Evolutionary conservation across 495 filamentous ascomycete species (phyloP).

Genomic region (Xylaria scruposa): DNA sequence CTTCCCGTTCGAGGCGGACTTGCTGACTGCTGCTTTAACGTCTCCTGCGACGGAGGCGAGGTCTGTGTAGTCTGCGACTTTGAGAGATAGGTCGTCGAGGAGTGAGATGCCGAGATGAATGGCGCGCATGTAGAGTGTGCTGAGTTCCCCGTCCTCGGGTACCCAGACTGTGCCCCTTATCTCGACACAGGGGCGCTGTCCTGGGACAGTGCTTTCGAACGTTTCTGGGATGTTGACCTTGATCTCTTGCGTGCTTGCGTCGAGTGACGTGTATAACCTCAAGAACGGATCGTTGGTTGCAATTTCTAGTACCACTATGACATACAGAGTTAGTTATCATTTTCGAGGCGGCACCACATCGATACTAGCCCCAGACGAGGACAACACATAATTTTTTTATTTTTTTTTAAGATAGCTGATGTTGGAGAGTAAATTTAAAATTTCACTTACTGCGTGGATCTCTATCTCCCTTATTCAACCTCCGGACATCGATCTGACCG

Average conservation of each 20-base stretch:
- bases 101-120: conserved; percentile 49
- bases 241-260: conserved; percentile 40
- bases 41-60: conserved; percentile 39
- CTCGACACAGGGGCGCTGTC: conserved; percentile 45
- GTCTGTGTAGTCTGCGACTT: conserved; percentile 32
- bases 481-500: conserved; percentile 50
- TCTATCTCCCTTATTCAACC: conserved; percentile 31
- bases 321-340: not conserved
- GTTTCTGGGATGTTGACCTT: conserved; percentile 41
- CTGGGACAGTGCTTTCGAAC: conserved; percentile 34
- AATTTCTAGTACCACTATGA: conserved; percentile 44
- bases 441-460: conserved; percentile 33
- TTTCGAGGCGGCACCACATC: not conserved
- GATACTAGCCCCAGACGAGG: not conserved
- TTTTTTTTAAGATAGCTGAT: not conserved
- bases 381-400: not conserved
- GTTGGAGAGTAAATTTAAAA: not conserved
- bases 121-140: conserved; percentile 35
- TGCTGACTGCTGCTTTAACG: conserved; percentile 34
- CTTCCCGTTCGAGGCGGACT: conserved; percentile 26
- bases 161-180: conserved; percentile 52
- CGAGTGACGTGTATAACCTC: conserved; percentile 37
- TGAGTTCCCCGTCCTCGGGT: conserved; percentile 41
- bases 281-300: conserved; percentile 47
- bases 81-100: conserved; percentile 48